Percentiles rank a stretch among this genome's conserved stretches.
These are phyloP conservation scores for Cardiospermum halicacabum DNA, from an alignment of 345 rosid genomes.

Conservation along the genomic window DNA sequence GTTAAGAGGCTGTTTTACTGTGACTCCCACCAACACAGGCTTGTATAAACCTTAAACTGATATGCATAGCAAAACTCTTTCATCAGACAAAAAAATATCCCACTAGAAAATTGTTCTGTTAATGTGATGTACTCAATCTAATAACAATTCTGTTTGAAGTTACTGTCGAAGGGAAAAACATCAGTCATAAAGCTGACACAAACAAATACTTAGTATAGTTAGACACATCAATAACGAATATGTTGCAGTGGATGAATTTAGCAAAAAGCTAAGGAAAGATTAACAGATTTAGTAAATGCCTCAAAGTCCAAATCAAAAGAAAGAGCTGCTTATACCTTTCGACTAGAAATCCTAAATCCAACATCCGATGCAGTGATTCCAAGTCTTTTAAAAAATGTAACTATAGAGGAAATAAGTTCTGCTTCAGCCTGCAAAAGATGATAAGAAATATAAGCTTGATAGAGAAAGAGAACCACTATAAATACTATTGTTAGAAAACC, in stretches of 20 bases:
- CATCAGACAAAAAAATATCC: neutral
- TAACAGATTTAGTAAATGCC: neutral
- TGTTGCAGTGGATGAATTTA: neutral
- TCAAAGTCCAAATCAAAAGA: neutral
- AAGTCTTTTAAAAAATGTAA: conserved; percentile 73
- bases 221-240: neutral
- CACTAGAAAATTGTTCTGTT: neutral
- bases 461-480: neutral
- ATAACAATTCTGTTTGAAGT: neutral
- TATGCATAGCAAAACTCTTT: neutral
- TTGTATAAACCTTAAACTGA: neutral
- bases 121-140: neutral
- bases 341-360: conserved; percentile 90
- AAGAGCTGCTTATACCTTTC: conserved; percentile 52
- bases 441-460: neutral
- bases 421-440: conserved; percentile 74
- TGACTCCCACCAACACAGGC: neutral
- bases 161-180: neutral
- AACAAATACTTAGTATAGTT: neutral
- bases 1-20: neutral
- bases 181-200: neutral
- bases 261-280: neutral
- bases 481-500: neutral
- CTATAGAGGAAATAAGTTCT: conserved; percentile 77
- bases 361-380: conserved; percentile 83